Evolutionary conservation across 192 early-diverging fungal genomes (phyloP), one percentile per base, ranked within the genome.

Genomic region (Entomortierella lignicola): DNA sequence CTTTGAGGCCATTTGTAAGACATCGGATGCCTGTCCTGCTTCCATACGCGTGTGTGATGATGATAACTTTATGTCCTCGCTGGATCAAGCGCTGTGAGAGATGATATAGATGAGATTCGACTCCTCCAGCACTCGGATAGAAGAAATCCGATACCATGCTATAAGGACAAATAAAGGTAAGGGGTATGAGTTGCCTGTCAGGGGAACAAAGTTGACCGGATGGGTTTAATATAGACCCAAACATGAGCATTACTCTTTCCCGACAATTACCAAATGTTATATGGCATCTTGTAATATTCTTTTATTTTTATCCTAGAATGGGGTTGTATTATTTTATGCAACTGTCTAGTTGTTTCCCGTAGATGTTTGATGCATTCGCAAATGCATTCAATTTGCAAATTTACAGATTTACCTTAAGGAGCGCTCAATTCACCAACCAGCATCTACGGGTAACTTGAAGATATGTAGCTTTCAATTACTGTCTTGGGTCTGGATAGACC

Each of bases 81-180:
- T 86, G 89, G 52, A 96, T 93, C 29, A 99, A 85, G 66, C 92
- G 88, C 81, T 95, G 93, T 30, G 96, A 94, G 43, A 97, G 87
- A 74, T 94, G 92, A 73, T 95, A 97, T 27, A 98, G 81, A 82
- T 99, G 98, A 41, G 89, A 90, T 75, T 99, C 98, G 12, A 99
- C 94, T 15, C 98, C 98, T 54, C 98, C 98, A 72, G 96, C 90
- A 66, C 94, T 97, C 29, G 98, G 98, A 80, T 96, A 98, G 84
- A 98, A 98, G 81, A 98, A 98, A 84, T 99, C 98, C 8, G 94
- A 96, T 4, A 97, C 95, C 90, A 99, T 94, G 79, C 95, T 91
- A 72, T 18, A 29, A 30, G 54, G 62, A 48, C 18, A 39, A 15
- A 21, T 50, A 42, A 12, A 27, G n/a, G 56, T 25, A 8, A 17